phyloP scores from a whole-genome alignment of 441 rosid species.

The Populus hybrid region DNA sequence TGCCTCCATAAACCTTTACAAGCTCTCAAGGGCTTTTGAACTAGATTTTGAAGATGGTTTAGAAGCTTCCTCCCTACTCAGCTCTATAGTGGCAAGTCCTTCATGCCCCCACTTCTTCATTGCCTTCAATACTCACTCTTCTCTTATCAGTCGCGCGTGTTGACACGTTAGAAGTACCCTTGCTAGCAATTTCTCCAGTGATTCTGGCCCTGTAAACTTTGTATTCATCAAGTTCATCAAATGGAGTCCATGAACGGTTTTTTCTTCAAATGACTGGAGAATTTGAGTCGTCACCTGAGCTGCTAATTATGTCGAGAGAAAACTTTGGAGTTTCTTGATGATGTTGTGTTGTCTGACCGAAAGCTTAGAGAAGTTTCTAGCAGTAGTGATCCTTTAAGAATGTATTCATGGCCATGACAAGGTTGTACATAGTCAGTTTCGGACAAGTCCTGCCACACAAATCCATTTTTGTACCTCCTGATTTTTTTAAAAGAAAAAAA shows the following conservation, averaged over 20 bases:
- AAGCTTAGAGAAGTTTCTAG: conserved; percentile 16
- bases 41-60: not conserved
- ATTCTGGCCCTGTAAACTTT: conserved; percentile 29
- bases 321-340: conserved; percentile 28
- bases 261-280: conserved; percentile 21
- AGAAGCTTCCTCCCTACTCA: not conserved
- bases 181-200: conserved; percentile 16
- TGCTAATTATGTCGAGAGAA: conserved; percentile 27
- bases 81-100: not conserved
- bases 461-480: conserved; percentile 84
- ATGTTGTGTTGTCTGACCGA: conserved; percentile 26
- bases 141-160: conserved; percentile 34
- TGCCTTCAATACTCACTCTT: not conserved
- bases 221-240: conserved; percentile 28
- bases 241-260: conserved; percentile 31
- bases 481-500: not conserved
- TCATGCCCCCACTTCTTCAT: not conserved
- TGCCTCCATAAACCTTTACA: not conserved
- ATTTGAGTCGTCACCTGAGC: conserved; percentile 28
- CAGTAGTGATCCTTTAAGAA: conserved; percentile 62
- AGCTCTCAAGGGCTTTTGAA: not conserved
- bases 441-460: conserved; percentile 78
- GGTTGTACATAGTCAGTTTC: conserved; percentile 67
- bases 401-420: conserved; percentile 68
- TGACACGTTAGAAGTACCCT: conserved; percentile 26